Conservation (phyloP, 179 eudicot species). For the Spinacia oleracea region DNA sequence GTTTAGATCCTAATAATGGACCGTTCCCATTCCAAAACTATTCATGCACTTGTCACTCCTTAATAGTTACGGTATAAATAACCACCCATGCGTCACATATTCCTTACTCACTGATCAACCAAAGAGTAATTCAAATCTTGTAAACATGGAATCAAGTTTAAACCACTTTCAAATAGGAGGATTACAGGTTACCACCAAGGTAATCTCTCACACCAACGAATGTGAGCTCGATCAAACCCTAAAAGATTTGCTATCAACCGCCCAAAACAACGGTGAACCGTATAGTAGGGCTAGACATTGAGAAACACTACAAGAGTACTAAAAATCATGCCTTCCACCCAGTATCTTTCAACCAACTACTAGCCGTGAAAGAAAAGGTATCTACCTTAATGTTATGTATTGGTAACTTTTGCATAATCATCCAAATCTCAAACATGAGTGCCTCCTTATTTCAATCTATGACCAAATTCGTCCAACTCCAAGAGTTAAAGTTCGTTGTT, state of each 20-base stretch:
- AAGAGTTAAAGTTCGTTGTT: neutral
- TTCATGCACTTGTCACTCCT: too few species aligned
- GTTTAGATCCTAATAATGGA: too few species aligned
- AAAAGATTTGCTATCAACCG: neutral
- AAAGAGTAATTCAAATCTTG: too few species aligned
- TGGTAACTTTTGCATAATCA: neutral
- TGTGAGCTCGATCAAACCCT: neutral
- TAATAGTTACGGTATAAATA: constrained; percentile 15
- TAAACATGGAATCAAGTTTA: neutral
- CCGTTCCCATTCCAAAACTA: too few species aligned
- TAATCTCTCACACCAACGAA: neutral
- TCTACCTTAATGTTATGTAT: neutral
- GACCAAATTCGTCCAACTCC: neutral
- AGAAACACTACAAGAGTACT: neutral
- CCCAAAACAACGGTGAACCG: neutral
- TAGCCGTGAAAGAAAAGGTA: neutral
- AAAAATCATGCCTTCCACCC: neutral
- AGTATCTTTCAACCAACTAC: too few species aligned
- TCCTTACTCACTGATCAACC: too few species aligned
- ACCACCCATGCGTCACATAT: neutral
- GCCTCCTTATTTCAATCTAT: neutral
- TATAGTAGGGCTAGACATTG: neutral
- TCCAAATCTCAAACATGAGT: neutral
- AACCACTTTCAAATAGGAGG: neutral
- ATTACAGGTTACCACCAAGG: neutral